These are phyloP conservation scores for Cyphellophora europaea DNA, from an alignment of 2,329 filamentous ascomycete genomes.

Conservation along the genomic window DNA sequence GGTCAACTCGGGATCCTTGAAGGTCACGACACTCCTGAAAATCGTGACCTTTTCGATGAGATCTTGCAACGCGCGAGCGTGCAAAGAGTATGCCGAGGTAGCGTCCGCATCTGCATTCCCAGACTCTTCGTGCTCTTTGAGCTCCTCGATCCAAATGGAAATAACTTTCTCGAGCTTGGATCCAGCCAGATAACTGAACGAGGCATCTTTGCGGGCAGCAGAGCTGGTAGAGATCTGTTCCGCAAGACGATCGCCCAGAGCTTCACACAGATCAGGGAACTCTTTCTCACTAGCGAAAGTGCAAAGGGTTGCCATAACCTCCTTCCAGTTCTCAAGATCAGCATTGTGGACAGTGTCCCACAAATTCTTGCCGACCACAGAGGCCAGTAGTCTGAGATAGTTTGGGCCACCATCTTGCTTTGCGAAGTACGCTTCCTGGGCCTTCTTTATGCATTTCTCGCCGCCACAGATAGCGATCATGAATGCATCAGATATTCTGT, in stretches of 20 bases:
- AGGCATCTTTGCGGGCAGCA: slow-evolving; percentile 68
- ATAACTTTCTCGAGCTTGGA: slow-evolving; percentile 98
- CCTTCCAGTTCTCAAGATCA: slow-evolving; percentile 87
- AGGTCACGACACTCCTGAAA: slow-evolving; percentile 89
- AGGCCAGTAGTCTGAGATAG: slow-evolving; percentile 81
- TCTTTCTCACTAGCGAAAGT: slow-evolving; percentile 87
- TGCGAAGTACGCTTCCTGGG: slow-evolving; percentile 81
- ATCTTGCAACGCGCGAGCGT: slow-evolving; percentile 76
- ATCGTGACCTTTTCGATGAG: slow-evolving; percentile 98
- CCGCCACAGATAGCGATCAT: slow-evolving; percentile 96
- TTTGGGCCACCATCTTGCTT: slow-evolving; percentile 75
- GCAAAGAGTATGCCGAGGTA: slow-evolving; percentile 82
- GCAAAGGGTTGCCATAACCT: slow-evolving; percentile 90
- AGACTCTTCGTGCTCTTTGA: slow-evolving; percentile 72
- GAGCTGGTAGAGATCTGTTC: slow-evolving; percentile 54
- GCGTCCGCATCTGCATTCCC: slow-evolving; percentile 59
- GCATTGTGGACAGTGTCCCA: slow-evolving; percentile 98
- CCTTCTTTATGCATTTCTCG: slow-evolving; percentile 86
- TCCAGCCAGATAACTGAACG: slow-evolving; percentile 91
- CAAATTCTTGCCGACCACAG: slow-evolving; percentile 89
- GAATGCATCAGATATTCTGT: slow-evolving; percentile 90
- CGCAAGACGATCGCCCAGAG: slow-evolving; percentile 80
- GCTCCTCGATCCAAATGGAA: slow-evolving; percentile 82
- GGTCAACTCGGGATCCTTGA: slow-evolving; percentile 64
- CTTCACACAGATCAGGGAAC: slow-evolving; percentile 91